Evolutionary conservation across 2,329 filamentous ascomycete species (phyloP).

Genomic region (Mariannaea sp.): DNA sequence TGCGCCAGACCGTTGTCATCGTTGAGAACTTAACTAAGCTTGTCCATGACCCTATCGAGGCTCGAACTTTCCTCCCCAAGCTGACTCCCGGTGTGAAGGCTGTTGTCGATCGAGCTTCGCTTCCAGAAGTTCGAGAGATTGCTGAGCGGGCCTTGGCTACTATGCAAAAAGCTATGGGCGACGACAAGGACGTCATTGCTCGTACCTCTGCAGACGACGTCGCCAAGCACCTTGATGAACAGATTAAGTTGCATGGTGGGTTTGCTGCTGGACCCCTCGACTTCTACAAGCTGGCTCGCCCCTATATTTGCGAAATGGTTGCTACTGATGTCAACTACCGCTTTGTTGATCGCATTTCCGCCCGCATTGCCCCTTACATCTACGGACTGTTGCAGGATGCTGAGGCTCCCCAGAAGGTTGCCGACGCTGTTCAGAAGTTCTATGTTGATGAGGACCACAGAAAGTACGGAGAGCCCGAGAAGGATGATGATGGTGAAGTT

Average conservation of each 20-base stretch:
- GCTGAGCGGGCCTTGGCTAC: slow-evolving; percentile 80
- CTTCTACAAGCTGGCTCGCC: slow-evolving; percentile 68
- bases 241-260: slow-evolving; percentile 73
- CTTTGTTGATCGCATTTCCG: slow-evolving; percentile 72
- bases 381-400: slow-evolving; percentile 68
- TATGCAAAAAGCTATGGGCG: slow-evolving; percentile 91
- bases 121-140: slow-evolving; percentile 92
- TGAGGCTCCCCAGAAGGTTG: slow-evolving; percentile 66
- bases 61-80: slow-evolving; percentile 92
- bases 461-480: slow-evolving; percentile 81
- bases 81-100: slow-evolving; percentile 90
- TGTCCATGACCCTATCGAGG: slow-evolving; percentile 93
- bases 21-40: slow-evolving; percentile 98
- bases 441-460: slow-evolving; percentile 85
- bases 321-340: slow-evolving; percentile 87
- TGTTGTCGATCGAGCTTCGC: slow-evolving; percentile 84
- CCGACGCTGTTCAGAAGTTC: slow-evolving; percentile 73
- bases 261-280: slow-evolving; percentile 62
- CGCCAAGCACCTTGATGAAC: slow-evolving; percentile 71
- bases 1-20: slow-evolving; percentile 94
- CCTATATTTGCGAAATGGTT: slow-evolving; percentile 83
- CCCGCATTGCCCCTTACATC: slow-evolving; percentile 75
- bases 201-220: slow-evolving; percentile 76
- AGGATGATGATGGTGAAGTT: slow-evolving; percentile 88
- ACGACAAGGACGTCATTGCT: slow-evolving; percentile 67